These are phyloP conservation scores for Sequoiadendron giganteum DNA, from an alignment of 75 land plant genomes.

Conservation along the genomic window DNA sequence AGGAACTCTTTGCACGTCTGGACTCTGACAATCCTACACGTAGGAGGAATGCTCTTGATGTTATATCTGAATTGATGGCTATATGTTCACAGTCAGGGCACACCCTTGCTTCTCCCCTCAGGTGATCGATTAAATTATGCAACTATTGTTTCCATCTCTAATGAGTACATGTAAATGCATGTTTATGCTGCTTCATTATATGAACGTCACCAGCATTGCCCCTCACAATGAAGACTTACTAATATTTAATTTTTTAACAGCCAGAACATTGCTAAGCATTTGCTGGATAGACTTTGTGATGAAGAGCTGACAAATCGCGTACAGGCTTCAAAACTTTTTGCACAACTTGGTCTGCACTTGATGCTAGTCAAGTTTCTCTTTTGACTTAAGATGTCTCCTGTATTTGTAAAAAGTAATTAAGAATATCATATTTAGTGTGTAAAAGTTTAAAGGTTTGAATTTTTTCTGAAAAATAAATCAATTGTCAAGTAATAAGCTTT, in stretches of 20 bases:
- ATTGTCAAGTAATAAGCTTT: neutral
- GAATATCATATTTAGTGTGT: too few relatives aligned
- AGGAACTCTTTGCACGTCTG: slow-evolving; percentile 54
- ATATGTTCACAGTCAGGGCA: slow-evolving; percentile 32
- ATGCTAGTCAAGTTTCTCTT: neutral
- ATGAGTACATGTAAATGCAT: neutral
- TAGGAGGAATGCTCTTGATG: slow-evolving; percentile 75
- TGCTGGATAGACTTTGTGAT: slow-evolving; percentile 59
- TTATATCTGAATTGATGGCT: slow-evolving; percentile 51
- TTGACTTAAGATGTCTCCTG: neutral
- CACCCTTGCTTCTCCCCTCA: slow-evolving; percentile 27
- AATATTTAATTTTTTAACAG: slow-evolving; percentile 35
- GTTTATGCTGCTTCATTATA: neutral
- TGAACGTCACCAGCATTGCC: slow-evolving; percentile 14
- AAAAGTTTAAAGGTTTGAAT: neutral
- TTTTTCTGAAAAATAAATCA: neutral
- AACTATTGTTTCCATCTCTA: neutral
- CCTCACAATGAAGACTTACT: slow-evolving; percentile 22
- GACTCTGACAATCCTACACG: slow-evolving; percentile 48
- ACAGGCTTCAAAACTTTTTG: slow-evolving; percentile 56
- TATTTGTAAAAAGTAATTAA: neutral
- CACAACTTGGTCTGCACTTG: slow-evolving; percentile 53
- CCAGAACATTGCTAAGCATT: slow-evolving; percentile 52
- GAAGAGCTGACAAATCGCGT: slow-evolving; percentile 51
- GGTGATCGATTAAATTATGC: slow-evolving; percentile 26